Evolutionary conservation across 441 rosid species (phyloP).

Genomic region (Oxalis stricta): DNA sequence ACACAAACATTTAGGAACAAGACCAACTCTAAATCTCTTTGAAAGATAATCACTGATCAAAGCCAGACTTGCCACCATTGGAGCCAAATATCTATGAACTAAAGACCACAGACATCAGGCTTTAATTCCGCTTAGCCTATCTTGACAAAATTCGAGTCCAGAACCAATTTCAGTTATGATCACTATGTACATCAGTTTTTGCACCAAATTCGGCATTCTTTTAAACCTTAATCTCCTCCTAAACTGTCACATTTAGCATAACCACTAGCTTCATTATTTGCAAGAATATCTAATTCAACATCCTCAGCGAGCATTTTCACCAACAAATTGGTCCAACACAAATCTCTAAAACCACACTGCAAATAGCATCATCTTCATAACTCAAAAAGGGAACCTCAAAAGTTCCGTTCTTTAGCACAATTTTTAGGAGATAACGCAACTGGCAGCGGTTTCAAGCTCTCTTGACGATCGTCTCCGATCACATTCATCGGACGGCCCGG

Average conservation of each 20-base stretch:
- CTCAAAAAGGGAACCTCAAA: constrained; percentile 36
- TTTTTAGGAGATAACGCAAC: constrained; percentile 36
- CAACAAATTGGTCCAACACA: constrained; percentile 40
- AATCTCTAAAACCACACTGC: constrained; percentile 35
- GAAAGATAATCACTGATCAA: constrained; percentile 21
- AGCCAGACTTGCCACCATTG: constrained; percentile 71
- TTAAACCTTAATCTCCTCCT: constrained; percentile 81
- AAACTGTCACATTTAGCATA: constrained; percentile 25
- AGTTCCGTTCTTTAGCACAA: constrained; percentile 8
- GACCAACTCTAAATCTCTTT: constrained; percentile 12
- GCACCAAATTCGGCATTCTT: constrained; percentile 74
- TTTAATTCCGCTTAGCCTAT: constrained; percentile 24
- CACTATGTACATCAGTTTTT: constrained; percentile 38
- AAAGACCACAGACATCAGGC: constrained; percentile 31
- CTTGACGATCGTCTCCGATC: constrained; percentile 9
- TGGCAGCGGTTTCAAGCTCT: constrained; percentile 30
- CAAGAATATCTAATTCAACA: constrained; percentile 25
- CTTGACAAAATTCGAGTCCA: constrained; percentile 8
- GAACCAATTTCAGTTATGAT: constrained; percentile 12
- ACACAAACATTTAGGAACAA: constrained; percentile 53
- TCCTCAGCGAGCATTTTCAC: constrained; percentile 84
- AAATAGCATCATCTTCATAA: constrained; percentile 49
- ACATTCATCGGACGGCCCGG: constrained; percentile 15
- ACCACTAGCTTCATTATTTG: not conserved
- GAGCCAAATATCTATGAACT: constrained; percentile 62